Percentiles rank a stretch among this genome's conserved stretches.
Conservation (phyloP, 768 basidiomycete genomes). For the Trichaptum fuscoviolaceum region DNA sequence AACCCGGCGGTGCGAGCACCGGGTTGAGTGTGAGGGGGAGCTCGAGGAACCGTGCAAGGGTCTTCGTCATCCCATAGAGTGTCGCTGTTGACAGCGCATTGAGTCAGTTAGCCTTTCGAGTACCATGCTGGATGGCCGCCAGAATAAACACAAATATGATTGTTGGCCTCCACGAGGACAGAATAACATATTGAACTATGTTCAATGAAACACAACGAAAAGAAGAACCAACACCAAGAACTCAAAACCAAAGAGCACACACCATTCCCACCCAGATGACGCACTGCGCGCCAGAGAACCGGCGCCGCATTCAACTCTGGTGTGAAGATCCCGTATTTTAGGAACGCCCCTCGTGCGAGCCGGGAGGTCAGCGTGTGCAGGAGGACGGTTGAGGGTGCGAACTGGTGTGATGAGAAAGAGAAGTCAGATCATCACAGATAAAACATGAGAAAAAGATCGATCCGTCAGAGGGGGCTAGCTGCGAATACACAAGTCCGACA, state of each 20-base stretch:
- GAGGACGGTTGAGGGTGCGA: conserved; percentile 50
- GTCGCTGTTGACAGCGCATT: conserved; percentile 40
- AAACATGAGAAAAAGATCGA: background rate
- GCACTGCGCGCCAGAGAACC: conserved; percentile 71
- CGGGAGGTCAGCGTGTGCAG: conserved; percentile 60
- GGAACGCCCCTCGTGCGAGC: conserved; percentile 52
- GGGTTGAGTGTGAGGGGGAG: conserved; percentile 58
- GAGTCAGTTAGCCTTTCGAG: background rate
- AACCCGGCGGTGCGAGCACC: conserved; percentile 40
- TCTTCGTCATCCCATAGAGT: conserved; percentile 61
- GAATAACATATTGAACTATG: background rate
- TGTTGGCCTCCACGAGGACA: background rate
- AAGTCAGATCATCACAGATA: background rate
- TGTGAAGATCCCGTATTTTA: conserved; percentile 50
- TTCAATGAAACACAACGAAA: background rate
- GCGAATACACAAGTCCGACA: conserved; percentile 14
- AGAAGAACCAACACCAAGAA: conserved; percentile 11
- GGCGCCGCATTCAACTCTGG: conserved; percentile 76
- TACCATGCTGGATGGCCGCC: background rate
- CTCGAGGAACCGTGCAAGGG: conserved; percentile 47
- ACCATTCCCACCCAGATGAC: conserved; percentile 71
- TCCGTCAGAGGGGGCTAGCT: conserved; percentile 2
- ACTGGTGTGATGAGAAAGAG: conserved; percentile 34
- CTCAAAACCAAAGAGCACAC: conserved; percentile 26
- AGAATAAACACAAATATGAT: background rate